Conservation (phyloP, 192 early-diverging fungal genomes). For the Coemansia sp. region DNA sequence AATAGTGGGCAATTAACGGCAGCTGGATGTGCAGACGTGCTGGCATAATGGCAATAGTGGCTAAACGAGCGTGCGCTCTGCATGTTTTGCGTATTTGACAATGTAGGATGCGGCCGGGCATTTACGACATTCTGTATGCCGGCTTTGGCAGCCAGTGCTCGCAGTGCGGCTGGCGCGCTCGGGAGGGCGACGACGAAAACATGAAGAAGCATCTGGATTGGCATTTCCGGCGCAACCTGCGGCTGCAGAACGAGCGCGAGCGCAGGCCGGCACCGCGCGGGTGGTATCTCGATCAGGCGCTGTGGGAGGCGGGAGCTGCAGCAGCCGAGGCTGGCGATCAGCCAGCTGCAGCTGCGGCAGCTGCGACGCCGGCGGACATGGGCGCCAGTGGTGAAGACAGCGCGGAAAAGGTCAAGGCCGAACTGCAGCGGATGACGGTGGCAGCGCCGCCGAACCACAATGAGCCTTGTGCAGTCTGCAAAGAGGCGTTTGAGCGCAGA, state of each 20-base stretch:
- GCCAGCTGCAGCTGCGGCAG: slow-evolving; percentile 9
- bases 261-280: slow-evolving; percentile 78
- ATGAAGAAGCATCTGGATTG: slow-evolving; percentile 89
- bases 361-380: slow-evolving; percentile 21
- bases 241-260: slow-evolving; percentile 71
- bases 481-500: slow-evolving; percentile 66
- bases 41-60: slow-evolving; percentile 1
- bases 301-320: slow-evolving; percentile 34
- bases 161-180: slow-evolving; percentile 87
- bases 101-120: slow-evolving; percentile 55
- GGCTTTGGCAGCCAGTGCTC: slow-evolving; percentile 74
- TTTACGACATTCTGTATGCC: slow-evolving; percentile 66
- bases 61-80: not conserved
- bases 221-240: slow-evolving; percentile 93
- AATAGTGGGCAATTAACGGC: not conserved
- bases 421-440: slow-evolving; percentile 39
- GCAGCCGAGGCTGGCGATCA: slow-evolving; percentile 5
- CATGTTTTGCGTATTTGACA: not conserved
- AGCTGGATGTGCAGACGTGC: not conserved
- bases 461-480: slow-evolving; percentile 69
- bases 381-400: slow-evolving; percentile 14
- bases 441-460: slow-evolving; percentile 45
- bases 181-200: slow-evolving; percentile 61
- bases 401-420: slow-evolving; percentile 21
- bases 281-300: slow-evolving; percentile 73